These are phyloP conservation scores for Cladosporium phlei DNA, from an alignment of 2,329 filamentous ascomycete genomes.

Conservation along the genomic window DNA sequence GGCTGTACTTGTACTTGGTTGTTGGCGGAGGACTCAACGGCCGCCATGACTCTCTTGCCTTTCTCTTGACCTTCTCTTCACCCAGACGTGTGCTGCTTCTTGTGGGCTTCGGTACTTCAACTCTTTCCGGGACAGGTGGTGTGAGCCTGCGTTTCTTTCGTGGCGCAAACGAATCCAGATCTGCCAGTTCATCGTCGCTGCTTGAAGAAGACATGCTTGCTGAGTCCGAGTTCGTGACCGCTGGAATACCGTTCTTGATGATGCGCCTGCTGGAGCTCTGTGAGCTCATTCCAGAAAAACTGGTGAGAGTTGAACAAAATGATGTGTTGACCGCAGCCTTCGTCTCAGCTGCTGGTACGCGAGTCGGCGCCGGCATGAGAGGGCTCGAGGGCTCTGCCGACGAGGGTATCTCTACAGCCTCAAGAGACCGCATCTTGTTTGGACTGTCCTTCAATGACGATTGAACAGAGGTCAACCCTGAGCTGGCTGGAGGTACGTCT, in stretches of 20 bases:
- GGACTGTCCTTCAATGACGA: constrained; percentile 1
- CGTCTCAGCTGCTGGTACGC: constrained; percentile 7
- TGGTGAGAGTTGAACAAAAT: constrained; percentile 30
- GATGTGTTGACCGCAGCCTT: constrained; percentile 14
- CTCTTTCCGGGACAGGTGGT: constrained; percentile 11
- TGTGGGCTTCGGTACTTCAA: background rate
- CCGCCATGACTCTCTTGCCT: constrained; percentile 11
- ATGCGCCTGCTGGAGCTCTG: constrained; percentile 46
- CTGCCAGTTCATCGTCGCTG: constrained; percentile 29
- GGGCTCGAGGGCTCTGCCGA: background rate
- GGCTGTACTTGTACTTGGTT: constrained; percentile 26
- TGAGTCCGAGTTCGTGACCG: constrained; percentile 44
- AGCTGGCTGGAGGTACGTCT: constrained; percentile 3
- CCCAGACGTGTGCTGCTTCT: constrained; percentile 7
- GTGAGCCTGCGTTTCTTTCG: constrained; percentile 28
- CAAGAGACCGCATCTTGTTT: background rate
- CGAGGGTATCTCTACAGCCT: constrained; percentile 17
- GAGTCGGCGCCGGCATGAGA: background rate
- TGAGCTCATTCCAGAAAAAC: constrained; percentile 24
- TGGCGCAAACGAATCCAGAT: constrained; percentile 28
- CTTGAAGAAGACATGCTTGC: constrained; percentile 25
- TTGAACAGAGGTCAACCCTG: background rate
- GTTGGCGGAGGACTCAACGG: constrained; percentile 18
- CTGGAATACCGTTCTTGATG: constrained; percentile 51
- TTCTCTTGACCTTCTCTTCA: constrained; percentile 9